These are phyloP conservation scores for Colletotrichum siamense DNA, from an alignment of 2,329 filamentous ascomycete genomes.

Conservation along the genomic window DNA sequence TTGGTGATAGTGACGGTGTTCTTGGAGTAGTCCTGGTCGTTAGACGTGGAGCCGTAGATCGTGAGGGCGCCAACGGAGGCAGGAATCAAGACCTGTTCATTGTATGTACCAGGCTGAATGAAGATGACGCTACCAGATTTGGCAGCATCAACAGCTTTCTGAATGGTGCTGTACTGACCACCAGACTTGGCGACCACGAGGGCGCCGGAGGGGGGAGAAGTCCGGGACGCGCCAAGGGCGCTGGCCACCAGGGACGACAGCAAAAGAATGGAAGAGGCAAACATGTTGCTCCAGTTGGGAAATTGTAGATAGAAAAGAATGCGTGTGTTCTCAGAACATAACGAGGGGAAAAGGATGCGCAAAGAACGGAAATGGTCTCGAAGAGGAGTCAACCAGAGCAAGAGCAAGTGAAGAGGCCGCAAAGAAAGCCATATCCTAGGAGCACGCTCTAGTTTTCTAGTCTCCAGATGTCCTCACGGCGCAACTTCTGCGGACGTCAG, in stretches of 20 bases:
- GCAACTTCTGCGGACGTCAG: background rate
- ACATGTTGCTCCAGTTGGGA: background rate
- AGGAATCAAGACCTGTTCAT: constrained; percentile 52
- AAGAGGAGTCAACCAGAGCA: background rate
- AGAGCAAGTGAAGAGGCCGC: background rate
- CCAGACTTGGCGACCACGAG: constrained; percentile 33
- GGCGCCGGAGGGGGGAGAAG: constrained; percentile 33
- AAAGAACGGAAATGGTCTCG: constrained; percentile 7
- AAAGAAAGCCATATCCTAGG: background rate
- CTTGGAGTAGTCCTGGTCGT: constrained; percentile 41
- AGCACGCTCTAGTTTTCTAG: background rate
- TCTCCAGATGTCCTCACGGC: background rate
- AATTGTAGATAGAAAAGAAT: background rate
- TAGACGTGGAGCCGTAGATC: constrained; percentile 52
- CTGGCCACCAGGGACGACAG: constrained; percentile 16
- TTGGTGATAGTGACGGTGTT: constrained; percentile 55
- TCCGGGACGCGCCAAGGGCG: constrained; percentile 29
- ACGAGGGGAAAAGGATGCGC: background rate
- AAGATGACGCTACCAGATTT: constrained; percentile 50
- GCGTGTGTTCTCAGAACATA: constrained; percentile 2
- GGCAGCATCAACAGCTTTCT: constrained; percentile 63
- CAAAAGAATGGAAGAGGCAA: constrained; percentile 16
- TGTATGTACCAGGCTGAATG: constrained; percentile 33
- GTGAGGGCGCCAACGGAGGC: constrained; percentile 66
- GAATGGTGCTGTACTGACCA: constrained; percentile 33